A percentile compares a stretch with the other conserved stretches of the same genome.
These are phyloP conservation scores for Talaromyces sp. DNA, from an alignment of 2,329 filamentous ascomycete species.

Conservation along the genomic window DNA sequence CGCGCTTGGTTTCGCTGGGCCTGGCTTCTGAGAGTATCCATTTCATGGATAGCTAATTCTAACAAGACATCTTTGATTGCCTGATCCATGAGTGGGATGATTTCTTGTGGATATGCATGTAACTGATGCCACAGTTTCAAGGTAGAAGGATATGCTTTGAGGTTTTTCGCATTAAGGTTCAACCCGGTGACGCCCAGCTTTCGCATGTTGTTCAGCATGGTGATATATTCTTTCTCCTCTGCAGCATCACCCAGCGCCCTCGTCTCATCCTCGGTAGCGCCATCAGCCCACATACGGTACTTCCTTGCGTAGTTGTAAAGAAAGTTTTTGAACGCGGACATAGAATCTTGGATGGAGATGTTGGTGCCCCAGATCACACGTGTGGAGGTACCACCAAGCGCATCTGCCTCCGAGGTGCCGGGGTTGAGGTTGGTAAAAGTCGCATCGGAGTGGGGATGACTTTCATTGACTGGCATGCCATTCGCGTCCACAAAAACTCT, in stretches of 20 bases:
- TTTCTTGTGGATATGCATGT: conserved; percentile 91
- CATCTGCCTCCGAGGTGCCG: conserved; percentile 87
- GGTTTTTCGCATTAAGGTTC: conserved; percentile 83
- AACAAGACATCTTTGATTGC: conserved; percentile 90
- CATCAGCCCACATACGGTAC: conserved; percentile 88
- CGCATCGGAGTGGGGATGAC: conserved; percentile 55
- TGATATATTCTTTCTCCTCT: conserved; percentile 77
- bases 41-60: conserved; percentile 79
- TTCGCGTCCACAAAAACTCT: conserved; percentile 65
- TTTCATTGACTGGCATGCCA: conserved; percentile 57
- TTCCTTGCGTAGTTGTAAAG: conserved; percentile 87
- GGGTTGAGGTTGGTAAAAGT: conserved; percentile 71
- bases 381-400: conserved; percentile 75
- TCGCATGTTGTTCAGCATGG: conserved; percentile 86
- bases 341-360: conserved; percentile 86
- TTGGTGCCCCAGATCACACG: conserved; percentile 97
- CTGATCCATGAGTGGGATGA: conserved; percentile 95
- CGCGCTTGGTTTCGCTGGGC: conserved; percentile 49
- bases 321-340: conserved; percentile 86
- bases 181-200: conserved; percentile 78
- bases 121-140: conserved; percentile 94
- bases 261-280: conserved; percentile 74
- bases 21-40: conserved; percentile 64
- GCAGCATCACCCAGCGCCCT: conserved; percentile 65
- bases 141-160: conserved; percentile 90